Evolutionary conservation across 768 basidiomycete species (phyloP).

Genomic region (Multifurca ochricompacta): DNA sequence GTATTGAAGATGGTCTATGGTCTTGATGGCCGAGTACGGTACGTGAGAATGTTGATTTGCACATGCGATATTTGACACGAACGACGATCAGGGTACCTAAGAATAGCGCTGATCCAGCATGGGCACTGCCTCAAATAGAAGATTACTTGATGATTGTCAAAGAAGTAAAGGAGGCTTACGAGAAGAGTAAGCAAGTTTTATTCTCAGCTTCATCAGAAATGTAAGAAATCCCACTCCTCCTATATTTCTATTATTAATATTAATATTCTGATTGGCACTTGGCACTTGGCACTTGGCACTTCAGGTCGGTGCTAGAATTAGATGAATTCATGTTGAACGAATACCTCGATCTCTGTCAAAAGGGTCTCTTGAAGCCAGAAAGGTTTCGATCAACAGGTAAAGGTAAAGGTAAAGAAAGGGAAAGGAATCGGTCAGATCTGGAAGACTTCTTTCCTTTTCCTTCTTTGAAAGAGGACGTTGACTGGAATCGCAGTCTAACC

Average conservation of each 20-base stretch:
- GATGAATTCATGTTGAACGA: conserved; percentile 10
- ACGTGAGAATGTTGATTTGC: background rate
- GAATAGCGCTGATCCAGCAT: conserved; percentile 14
- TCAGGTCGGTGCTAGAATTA: conserved; percentile 14
- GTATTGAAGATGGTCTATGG: conserved; percentile 84
- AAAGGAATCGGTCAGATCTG: conserved; percentile 30
- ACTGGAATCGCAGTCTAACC: no score
- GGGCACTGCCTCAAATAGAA: conserved; percentile 15
- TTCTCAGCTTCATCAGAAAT: conserved; percentile 18
- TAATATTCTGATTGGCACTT: no score
- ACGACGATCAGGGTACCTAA: conserved; percentile 29
- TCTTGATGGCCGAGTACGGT: conserved; percentile 62
- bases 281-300: no score
- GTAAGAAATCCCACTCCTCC: no score
- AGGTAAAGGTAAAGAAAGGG: background rate
- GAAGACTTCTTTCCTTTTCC: conserved; percentile 18
- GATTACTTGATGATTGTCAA: conserved; percentile 16
- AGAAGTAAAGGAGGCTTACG: conserved; percentile 4
- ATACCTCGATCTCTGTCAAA: conserved; percentile 15
- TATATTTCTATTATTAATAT: no score
- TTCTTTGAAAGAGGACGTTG: no score
- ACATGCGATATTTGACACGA: background rate
- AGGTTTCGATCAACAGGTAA: conserved; percentile 6
- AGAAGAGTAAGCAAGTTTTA: background rate
- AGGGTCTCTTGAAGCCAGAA: conserved; percentile 2